A percentile compares a stretch with the other conserved stretches of the same genome.
Conservation (phyloP, 164 flowering plant genomes). For the Houttuynia cordata region DNA sequence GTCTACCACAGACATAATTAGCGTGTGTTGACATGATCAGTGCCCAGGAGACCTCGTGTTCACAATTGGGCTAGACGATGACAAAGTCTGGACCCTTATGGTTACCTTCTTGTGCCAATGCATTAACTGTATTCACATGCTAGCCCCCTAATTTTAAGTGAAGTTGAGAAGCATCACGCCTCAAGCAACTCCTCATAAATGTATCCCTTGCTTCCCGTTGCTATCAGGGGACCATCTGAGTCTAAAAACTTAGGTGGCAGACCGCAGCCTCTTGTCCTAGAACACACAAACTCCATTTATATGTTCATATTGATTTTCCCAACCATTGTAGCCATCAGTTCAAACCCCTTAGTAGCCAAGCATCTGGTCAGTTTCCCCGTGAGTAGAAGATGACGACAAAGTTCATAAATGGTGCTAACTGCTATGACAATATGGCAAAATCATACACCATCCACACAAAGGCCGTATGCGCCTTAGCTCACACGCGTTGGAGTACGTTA, state of each 20-base stretch:
- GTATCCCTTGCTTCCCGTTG: not conserved
- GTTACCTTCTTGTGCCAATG: not conserved
- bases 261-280: not conserved
- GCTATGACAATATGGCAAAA: not conserved
- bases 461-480: too few relatives aligned
- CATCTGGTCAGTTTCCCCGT: not conserved
- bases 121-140: not conserved
- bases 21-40: too few relatives aligned
- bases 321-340: not conserved
- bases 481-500: too few relatives aligned
- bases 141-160: not conserved
- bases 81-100: not conserved
- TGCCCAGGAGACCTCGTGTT: too few relatives aligned
- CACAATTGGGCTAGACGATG: not conserved
- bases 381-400: not conserved
- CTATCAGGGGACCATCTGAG: not conserved
- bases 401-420: not conserved
- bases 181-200: not conserved
- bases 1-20: too few relatives aligned
- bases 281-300: not conserved
- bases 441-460: too few relatives aligned
- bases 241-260: too few relatives aligned
- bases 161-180: not conserved
- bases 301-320: not conserved
- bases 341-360: too few relatives aligned